A percentile compares a stretch with the other conserved stretches of the same genome.
These are phyloP conservation scores for Colletotrichum sidae DNA, from an alignment of 2,329 filamentous ascomycete genomes.

Conservation along the genomic window DNA sequence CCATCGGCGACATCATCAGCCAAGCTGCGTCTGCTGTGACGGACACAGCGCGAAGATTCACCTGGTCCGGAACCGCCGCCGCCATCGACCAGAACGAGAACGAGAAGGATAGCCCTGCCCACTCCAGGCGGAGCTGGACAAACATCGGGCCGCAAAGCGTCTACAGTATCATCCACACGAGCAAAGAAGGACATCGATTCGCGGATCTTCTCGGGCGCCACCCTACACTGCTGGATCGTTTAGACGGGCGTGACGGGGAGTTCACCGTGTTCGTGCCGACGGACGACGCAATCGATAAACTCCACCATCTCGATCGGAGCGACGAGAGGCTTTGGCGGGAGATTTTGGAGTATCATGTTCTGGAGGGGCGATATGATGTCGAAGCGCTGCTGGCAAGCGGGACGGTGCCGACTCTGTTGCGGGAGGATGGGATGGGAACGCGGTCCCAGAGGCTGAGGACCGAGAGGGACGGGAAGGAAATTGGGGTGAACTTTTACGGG, in stretches of 20 bases:
- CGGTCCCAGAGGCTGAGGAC: constrained; percentile 8
- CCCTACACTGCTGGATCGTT: background rate
- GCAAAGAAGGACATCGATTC: background rate
- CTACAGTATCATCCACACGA: background rate
- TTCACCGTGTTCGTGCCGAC: constrained; percentile 20
- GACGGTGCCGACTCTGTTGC: constrained; percentile 1
- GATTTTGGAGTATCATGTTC: constrained; percentile 28
- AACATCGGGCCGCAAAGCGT: no score
- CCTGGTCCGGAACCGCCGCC: background rate
- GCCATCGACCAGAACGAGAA: no score
- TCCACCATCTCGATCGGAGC: background rate
- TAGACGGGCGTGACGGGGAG: background rate
- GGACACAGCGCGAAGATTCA: background rate
- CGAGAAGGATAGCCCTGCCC: no score
- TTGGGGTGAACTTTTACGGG: constrained; percentile 17
- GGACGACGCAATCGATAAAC: constrained; percentile 12
- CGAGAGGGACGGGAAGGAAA: background rate
- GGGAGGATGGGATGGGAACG: constrained; percentile 1
- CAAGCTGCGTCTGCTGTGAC: background rate
- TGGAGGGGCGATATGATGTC: background rate
- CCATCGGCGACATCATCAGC: background rate
- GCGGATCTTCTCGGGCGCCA: constrained; percentile 11
- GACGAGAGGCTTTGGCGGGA: constrained; percentile 55
- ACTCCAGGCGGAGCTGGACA: no score
- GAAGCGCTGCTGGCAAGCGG: background rate